Evolutionary conservation across 2,329 filamentous ascomycete species (phyloP).

Genomic region (Decorospora gaudefroyi): DNA sequence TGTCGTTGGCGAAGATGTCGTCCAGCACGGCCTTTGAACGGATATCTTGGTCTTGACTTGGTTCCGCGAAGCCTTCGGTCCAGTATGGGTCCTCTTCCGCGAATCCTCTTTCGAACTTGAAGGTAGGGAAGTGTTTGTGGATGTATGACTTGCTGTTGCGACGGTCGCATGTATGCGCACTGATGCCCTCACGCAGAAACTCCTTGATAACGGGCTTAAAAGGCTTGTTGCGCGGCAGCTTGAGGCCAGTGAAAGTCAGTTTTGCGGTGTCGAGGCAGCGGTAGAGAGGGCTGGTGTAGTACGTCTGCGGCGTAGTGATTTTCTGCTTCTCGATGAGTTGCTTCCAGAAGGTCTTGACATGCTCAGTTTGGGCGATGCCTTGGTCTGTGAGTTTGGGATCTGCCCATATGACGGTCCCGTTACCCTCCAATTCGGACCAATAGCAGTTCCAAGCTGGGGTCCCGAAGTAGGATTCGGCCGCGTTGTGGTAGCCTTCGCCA

Average conservation of each 20-base stretch:
- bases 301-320: slow-evolving; percentile 65
- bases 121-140: slow-evolving; percentile 56
- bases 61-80: slow-evolving; percentile 56
- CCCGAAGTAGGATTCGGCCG: slow-evolving; percentile 68
- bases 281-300: slow-evolving; percentile 67
- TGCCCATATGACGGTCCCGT: slow-evolving; percentile 65
- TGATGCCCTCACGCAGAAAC: slow-evolving; percentile 66
- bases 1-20: slow-evolving; percentile 58
- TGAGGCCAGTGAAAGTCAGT: slow-evolving; percentile 62
- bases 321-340: slow-evolving; percentile 55
- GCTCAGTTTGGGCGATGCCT: slow-evolving; percentile 62
- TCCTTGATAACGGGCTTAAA: slow-evolving; percentile 68
- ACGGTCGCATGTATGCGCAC: slow-evolving; percentile 70
- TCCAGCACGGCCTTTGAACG: slow-evolving; percentile 55
- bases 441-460: slow-evolving; percentile 73
- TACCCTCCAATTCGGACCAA: slow-evolving; percentile 67
- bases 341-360: slow-evolving; percentile 64
- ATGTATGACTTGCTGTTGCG: slow-evolving; percentile 62
- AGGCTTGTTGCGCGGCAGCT: slow-evolving; percentile 55
- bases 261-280: slow-evolving; percentile 67
- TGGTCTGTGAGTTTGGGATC: slow-evolving; percentile 65
- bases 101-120: slow-evolving; percentile 65
- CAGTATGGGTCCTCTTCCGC: slow-evolving; percentile 62
- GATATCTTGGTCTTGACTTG: slow-evolving; percentile 55
- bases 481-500: slow-evolving; percentile 69